Evolutionary conservation across 371 early-diverging fungal species (phyloP).

Genomic region (Sanchytrium tribonematis): DNA sequence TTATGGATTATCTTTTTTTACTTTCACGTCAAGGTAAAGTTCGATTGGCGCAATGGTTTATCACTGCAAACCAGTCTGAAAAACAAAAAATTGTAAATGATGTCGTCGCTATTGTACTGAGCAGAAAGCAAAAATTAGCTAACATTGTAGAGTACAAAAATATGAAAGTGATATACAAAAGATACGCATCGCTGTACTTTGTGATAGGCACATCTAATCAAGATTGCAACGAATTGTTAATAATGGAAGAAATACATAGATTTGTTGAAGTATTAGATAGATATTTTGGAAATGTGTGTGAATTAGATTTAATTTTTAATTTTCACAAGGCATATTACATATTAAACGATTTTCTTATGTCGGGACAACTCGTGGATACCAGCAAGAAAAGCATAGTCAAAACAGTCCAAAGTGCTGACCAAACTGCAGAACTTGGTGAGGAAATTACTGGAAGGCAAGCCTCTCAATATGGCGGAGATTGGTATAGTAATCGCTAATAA

Average conservation of each 20-base stretch:
- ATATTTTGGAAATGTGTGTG: conserved; percentile 85
- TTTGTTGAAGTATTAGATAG: conserved; percentile 87
- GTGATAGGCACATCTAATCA: conserved; percentile 59
- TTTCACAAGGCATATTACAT: conserved; percentile 65
- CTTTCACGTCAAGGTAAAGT: no score
- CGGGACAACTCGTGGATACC: conserved; percentile 53
- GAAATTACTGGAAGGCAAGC: conserved; percentile 29
- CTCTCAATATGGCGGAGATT: no score
- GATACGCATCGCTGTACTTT: conserved; percentile 84
- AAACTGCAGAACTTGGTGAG: conserved; percentile 38
- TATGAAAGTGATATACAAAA: conserved; percentile 69
- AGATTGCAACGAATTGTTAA: conserved; percentile 72
- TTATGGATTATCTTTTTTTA: no score
- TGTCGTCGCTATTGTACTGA: conserved; percentile 58
- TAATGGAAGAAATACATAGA: conserved; percentile 78
- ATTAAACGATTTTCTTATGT: conserved; percentile 48
- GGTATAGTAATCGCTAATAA: no score
- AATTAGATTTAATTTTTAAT: conserved; percentile 59
- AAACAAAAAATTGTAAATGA: conserved; percentile 80
- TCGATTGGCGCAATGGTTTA: no score
- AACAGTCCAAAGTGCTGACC: conserved; percentile 41
- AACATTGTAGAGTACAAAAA: conserved; percentile 53
- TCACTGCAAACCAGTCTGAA: no score
- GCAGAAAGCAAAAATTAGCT: conserved; percentile 74
- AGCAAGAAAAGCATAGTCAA: conserved; percentile 46